A percentile compares a stretch with the other conserved stretches of the same genome.
These are phyloP conservation scores for Eimeria brunetti DNA, from an alignment of 169 alveolate species.

Conservation along the genomic window DNA sequence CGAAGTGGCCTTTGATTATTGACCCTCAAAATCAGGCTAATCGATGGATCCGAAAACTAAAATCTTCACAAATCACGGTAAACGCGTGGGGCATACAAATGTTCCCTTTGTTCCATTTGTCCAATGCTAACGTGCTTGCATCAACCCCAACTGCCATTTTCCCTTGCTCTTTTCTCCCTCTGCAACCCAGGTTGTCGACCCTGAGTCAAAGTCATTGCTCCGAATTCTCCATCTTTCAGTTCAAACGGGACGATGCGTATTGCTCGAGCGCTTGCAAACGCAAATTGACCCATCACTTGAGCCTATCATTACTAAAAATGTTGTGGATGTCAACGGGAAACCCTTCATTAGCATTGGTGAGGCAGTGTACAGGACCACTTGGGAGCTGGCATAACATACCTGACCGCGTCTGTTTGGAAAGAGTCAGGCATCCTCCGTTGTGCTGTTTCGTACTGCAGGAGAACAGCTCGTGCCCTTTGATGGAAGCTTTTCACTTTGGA, in stretches of 20 bases:
- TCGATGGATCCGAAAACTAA: slow-evolving; percentile 95
- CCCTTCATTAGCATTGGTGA: slow-evolving; percentile 50
- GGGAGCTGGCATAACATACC: neutral
- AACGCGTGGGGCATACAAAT: slow-evolving; percentile 7
- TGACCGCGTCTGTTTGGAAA: neutral
- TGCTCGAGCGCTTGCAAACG: slow-evolving; percentile 63
- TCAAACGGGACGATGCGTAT: slow-evolving; percentile 44
- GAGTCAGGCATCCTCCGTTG: neutral
- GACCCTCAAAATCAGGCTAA: slow-evolving; percentile 97
- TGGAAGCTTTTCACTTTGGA: slow-evolving; percentile 92
- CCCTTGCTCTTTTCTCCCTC: neutral
- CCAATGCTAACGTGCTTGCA: neutral
- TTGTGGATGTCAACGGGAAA: slow-evolving; percentile 46
- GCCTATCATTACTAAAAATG: slow-evolving; percentile 53
- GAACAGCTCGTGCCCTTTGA: slow-evolving; percentile 88
- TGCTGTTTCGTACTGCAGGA: slow-evolving; percentile 79
- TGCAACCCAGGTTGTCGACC: slow-evolving; percentile 49
- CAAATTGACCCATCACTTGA: slow-evolving; percentile 70
- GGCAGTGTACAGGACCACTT: neutral
- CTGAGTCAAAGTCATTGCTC: slow-evolving; percentile 30
- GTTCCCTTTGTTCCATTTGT: neutral
- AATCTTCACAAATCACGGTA: slow-evolving; percentile 82
- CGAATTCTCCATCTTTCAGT: slow-evolving; percentile 60
- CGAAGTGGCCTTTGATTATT: slow-evolving; percentile 97
- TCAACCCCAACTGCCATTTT: no score